Evolutionary conservation across 352 stramenopile species (phyloP).

Genomic region (Blastocystis sp.): DNA sequence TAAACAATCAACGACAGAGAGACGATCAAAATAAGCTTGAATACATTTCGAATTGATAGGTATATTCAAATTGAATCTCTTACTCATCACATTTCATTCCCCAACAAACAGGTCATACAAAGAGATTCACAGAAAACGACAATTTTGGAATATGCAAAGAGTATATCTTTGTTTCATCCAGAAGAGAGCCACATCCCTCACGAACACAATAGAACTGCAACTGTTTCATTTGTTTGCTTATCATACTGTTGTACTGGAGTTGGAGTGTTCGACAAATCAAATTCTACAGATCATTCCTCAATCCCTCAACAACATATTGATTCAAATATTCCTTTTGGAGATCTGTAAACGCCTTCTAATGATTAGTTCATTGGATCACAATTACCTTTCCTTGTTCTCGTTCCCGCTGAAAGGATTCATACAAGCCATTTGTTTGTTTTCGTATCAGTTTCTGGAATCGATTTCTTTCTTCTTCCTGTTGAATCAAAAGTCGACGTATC

Average conservation of each 20-base stretch:
- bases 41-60: too few relatives aligned
- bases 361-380: neutral
- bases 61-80: too few relatives aligned
- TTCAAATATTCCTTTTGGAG: neutral
- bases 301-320: neutral
- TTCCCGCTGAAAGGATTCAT: neutral
- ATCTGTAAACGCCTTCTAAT: neutral
- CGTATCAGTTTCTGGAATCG: conserved; percentile 10
- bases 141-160: neutral
- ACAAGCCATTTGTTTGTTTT: neutral
- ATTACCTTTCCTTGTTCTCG: neutral
- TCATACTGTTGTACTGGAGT: conserved; percentile 24
- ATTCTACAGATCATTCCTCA: conserved; percentile 4
- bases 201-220: neutral
- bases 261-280: conserved; percentile 1
- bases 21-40: too few relatives aligned
- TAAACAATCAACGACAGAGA: too few relatives aligned
- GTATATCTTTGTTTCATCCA: neutral
- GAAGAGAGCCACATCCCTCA: neutral
- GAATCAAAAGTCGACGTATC: neutral
- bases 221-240: neutral
- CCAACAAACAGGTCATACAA: neutral
- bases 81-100: too few relatives aligned
- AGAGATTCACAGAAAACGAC: neutral
- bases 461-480: neutral